Percentiles rank a stretch among this genome's conserved stretches.
Conservation (phyloP, 1,139 yeast genomes). For the Yamadazyma sp. region DNA sequence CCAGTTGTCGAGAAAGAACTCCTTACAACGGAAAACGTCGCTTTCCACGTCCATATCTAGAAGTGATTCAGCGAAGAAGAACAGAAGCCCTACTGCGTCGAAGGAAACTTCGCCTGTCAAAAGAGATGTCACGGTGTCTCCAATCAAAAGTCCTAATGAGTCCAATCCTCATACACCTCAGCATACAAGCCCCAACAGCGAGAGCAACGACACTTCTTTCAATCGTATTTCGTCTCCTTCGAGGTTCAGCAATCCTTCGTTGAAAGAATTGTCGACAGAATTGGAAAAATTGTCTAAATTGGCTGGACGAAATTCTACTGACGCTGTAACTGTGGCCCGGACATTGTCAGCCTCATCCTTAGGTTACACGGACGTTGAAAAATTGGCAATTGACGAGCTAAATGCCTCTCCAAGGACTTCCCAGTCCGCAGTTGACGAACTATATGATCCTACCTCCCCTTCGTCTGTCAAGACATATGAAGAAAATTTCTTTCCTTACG, state of each 20-base stretch:
- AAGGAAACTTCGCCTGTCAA: conserved; percentile 9
- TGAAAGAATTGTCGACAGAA: conserved; percentile 66
- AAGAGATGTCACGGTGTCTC: conserved; percentile 1
- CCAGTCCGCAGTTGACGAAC: conserved; percentile 10
- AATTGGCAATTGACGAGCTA: conserved; percentile 44
- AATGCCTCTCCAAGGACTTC: conserved; percentile 18
- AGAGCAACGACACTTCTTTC: neutral
- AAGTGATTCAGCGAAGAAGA: conserved; percentile 13
- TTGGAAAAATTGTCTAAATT: conserved; percentile 62
- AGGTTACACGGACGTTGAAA: conserved; percentile 56
- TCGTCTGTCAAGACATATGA: conserved; percentile 16
- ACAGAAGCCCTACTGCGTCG: conserved; percentile 4
- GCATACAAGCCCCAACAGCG: conserved; percentile 2
- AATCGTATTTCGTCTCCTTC: conserved; percentile 3
- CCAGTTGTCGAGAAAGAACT: conserved; percentile 27
- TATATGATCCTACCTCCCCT: conserved; percentile 19
- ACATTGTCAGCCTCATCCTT: conserved; percentile 62
- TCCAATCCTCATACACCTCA: conserved; percentile 9
- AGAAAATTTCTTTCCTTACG: conserved; percentile 13
- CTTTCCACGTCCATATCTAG: conserved; percentile 23
- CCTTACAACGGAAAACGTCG: conserved; percentile 34
- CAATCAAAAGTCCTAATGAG: conserved; percentile 10
- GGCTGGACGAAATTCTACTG: conserved; percentile 73
- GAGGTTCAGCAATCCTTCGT: conserved; percentile 51
- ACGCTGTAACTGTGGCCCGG: conserved; percentile 74